phyloP scores from a whole-genome alignment of 140 eudicot genomes.

The Flaveria floridana region DNA sequence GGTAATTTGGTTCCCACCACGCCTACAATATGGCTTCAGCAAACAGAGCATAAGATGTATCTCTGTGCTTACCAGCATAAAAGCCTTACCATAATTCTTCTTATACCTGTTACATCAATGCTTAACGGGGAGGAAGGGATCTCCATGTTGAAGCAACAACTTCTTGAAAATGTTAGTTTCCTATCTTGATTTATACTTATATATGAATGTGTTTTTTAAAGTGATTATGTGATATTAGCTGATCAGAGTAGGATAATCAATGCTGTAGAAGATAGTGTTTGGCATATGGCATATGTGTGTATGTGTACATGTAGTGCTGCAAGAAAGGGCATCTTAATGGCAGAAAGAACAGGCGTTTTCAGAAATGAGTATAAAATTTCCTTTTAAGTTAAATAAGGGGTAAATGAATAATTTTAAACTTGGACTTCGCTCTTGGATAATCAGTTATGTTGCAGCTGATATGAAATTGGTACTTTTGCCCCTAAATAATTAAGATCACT shows the following conservation, averaged over 20 bases:
- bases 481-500: neutral
- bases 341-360: neutral
- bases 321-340: neutral
- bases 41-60: slow-evolving; percentile 83
- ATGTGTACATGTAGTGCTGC: neutral
- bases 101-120: slow-evolving; percentile 73
- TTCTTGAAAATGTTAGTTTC: slow-evolving; percentile 72
- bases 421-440: neutral
- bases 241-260: neutral
- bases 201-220: slow-evolving; percentile 3
- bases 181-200: neutral
- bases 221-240: neutral
- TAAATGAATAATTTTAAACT: neutral
- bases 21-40: slow-evolving; percentile 80
- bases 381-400: neutral
- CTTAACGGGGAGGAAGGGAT: slow-evolving; percentile 74
- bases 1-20: slow-evolving; percentile 51
- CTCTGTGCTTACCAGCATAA: slow-evolving; percentile 77
- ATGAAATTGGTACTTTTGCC: neutral
- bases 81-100: slow-evolving; percentile 68
- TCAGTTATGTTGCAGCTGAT: neutral
- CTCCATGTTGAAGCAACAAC: slow-evolving; percentile 69
- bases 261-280: neutral
- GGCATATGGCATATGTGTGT: neutral
- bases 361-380: neutral